Conservation (phyloP, 306 rosid species). For the Hylodesmum podocarpum region DNA sequence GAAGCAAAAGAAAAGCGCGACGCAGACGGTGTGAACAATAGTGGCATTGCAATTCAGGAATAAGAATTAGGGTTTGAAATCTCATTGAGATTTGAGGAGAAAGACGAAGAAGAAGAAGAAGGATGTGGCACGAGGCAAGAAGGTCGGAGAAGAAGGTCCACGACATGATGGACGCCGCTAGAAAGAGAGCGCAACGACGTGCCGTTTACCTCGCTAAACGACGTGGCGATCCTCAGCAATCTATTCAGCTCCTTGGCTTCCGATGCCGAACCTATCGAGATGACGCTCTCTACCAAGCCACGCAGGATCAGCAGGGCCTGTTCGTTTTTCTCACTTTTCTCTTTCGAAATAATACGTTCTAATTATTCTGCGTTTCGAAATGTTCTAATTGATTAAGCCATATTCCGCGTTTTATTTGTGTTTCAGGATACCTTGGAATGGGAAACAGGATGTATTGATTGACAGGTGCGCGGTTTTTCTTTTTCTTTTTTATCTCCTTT, state of each 20-base stretch:
- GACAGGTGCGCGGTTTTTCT: constrained; percentile 55
- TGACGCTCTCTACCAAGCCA: constrained; percentile 88
- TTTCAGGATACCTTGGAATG: constrained; percentile 98
- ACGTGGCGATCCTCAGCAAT: constrained; percentile 96
- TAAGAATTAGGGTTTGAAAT: constrained; percentile 42
- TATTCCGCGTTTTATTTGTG: neutral
- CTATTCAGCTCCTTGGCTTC: constrained; percentile 70
- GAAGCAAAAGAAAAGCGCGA: neutral
- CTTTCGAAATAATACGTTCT: neutral
- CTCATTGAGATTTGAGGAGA: no score
- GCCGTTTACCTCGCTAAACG: constrained; percentile 90
- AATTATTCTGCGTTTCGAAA: neutral
- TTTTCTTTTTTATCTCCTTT: neutral
- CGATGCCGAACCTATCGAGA: constrained; percentile 88
- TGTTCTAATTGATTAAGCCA: neutral
- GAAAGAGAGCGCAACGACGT: constrained; percentile 92
- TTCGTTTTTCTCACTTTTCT: constrained; percentile 32
- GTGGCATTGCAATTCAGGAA: neutral
- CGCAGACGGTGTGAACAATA: neutral
- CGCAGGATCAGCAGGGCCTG: constrained; percentile 99
- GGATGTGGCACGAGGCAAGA: constrained; percentile 99
- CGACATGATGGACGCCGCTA: constrained; percentile 99
- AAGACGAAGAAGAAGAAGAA: constrained; percentile 8
- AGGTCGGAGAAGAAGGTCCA: constrained; percentile 98
- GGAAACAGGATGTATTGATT: constrained; percentile 86